Conservation (phyloP, 192 early-diverging fungal species). For the Backusella psychrophila region DNA sequence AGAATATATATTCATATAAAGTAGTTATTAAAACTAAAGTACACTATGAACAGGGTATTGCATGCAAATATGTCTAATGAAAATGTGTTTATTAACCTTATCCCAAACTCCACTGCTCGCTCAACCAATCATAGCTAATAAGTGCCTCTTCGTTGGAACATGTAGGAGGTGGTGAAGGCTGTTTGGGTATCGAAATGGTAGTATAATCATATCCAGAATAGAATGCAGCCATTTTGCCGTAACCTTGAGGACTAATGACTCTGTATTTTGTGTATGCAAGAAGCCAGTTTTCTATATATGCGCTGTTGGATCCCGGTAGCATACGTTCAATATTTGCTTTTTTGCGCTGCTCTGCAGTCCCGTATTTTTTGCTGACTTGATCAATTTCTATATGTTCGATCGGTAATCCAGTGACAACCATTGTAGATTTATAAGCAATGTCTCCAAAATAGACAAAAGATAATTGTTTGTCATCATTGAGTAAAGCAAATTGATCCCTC, state of each 20-base stretch:
- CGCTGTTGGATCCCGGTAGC: slow-evolving; percentile 32
- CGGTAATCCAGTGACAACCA: slow-evolving; percentile 38
- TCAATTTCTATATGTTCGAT: slow-evolving; percentile 39
- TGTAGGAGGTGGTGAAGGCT: not conserved
- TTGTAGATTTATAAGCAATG: slow-evolving; percentile 10
- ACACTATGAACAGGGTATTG: not conserved
- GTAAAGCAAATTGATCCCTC: slow-evolving; percentile 33
- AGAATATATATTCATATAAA: not conserved
- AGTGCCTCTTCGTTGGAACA: not conserved
- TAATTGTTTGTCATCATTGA: slow-evolving; percentile 23
- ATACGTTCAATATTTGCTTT: slow-evolving; percentile 21
- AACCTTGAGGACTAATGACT: slow-evolving; percentile 38
- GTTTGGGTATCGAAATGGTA: slow-evolving; percentile 30
- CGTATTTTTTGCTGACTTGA: slow-evolving; percentile 37
- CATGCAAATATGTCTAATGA: not conserved
- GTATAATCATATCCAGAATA: slow-evolving; percentile 35
- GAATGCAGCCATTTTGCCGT: slow-evolving; percentile 44
- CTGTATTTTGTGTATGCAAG: slow-evolving; percentile 39
- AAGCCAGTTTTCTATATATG: slow-evolving; percentile 47
- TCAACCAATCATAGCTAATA: not conserved
- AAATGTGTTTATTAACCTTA: not conserved
- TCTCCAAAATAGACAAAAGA: slow-evolving; percentile 12
- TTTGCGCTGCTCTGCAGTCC: slow-evolving; percentile 27
- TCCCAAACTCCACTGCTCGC: not conserved
- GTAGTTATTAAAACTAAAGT: not conserved